A percentile compares a stretch with the other conserved stretches of the same genome.
These are phyloP conservation scores for Melaleuca quinquenervia DNA, from an alignment of 345 rosid genomes.

Conservation along the genomic window DNA sequence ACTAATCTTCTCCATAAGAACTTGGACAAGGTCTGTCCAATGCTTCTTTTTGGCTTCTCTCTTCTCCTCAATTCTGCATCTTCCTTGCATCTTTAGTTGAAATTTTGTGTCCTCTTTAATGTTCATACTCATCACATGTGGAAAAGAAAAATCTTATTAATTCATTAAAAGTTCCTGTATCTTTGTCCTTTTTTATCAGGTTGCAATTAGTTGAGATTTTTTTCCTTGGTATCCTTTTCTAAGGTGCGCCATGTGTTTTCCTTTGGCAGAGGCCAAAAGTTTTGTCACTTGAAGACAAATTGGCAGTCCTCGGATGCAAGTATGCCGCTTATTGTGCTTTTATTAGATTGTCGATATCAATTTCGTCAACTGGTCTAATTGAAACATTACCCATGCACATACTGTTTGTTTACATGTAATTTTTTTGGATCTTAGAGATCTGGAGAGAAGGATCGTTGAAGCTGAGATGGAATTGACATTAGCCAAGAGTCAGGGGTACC, in stretches of 20 bases:
- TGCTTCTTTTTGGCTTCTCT: background rate
- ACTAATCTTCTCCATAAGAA: slow-evolving; percentile 55
- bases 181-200: background rate
- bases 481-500: slow-evolving; percentile 90
- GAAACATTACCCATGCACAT: background rate
- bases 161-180: background rate
- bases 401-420: background rate
- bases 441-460: slow-evolving; percentile 80
- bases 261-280: slow-evolving; percentile 75
- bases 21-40: slow-evolving; percentile 50
- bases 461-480: slow-evolving; percentile 91
- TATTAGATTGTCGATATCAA: background rate
- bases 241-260: background rate
- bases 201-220: background rate
- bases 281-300: slow-evolving; percentile 78
- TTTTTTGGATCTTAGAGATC: slow-evolving; percentile 40
- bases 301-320: slow-evolving; percentile 79
- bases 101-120: background rate
- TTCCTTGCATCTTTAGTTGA: background rate
- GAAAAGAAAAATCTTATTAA: background rate
- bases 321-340: slow-evolving; percentile 22
- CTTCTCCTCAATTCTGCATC: background rate
- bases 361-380: background rate
- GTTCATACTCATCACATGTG: background rate
- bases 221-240: background rate